Conservation (phyloP, 2,329 filamentous ascomycete genomes). For the Talaromyces sp. region DNA sequence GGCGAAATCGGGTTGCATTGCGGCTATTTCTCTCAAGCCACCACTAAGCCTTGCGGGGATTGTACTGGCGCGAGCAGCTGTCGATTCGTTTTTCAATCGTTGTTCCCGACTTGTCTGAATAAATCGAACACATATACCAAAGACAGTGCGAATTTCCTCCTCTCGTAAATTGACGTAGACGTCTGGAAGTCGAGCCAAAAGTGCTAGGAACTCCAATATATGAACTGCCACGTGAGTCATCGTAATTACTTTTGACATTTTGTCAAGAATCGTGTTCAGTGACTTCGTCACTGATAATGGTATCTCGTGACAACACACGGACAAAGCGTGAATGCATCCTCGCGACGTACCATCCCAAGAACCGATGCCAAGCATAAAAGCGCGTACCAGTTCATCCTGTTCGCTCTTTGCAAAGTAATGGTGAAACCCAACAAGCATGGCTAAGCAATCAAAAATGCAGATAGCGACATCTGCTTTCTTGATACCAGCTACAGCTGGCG, state of each 20-base stretch:
- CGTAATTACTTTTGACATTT: conserved; percentile 94
- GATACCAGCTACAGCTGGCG: conserved; percentile 71
- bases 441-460: conserved; percentile 81
- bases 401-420: conserved; percentile 77
- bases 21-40: conserved; percentile 41
- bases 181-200: conserved; percentile 76
- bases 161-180: conserved; percentile 85
- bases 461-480: conserved; percentile 85
- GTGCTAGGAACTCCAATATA: conserved; percentile 91
- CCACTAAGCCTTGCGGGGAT: conserved; percentile 43
- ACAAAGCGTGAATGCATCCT: conserved; percentile 89
- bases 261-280: conserved; percentile 79
- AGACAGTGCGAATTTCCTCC: conserved; percentile 89
- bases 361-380: conserved; percentile 80
- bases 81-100: conserved; percentile 34
- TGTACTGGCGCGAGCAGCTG: conserved; percentile 32
- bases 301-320: conserved; percentile 91
- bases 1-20: conserved; percentile 27
- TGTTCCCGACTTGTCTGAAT: conserved; percentile 78
- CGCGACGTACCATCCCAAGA: conserved; percentile 83
- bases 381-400: conserved; percentile 81
- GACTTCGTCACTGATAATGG: conserved; percentile 82
- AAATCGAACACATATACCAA: conserved; percentile 92
- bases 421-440: conserved; percentile 87
- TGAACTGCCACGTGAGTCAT: conserved; percentile 88